phyloP scores from a whole-genome alignment of 306 rosid genomes.

The Medicago lupulina region DNA sequence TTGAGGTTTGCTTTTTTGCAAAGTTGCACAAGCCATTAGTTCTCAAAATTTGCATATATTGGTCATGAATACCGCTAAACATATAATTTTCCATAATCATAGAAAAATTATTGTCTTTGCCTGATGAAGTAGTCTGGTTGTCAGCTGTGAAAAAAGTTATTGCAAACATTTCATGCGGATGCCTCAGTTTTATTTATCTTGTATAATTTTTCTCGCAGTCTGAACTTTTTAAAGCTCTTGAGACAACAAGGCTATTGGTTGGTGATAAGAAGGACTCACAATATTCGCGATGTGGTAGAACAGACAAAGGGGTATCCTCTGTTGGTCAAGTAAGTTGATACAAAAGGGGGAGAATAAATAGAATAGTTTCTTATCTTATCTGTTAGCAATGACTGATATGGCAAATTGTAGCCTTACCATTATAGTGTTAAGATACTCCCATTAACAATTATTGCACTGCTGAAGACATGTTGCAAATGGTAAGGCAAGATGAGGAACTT shows the following conservation, averaged over 20 bases:
- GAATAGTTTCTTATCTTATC: too few relatives aligned
- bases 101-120: conserved; percentile 26
- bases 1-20: conserved; percentile 68
- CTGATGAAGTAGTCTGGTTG: conserved; percentile 31
- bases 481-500: conserved; percentile 18
- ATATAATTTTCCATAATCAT: conserved; percentile 37
- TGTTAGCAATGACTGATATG: not conserved
- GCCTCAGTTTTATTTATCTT: conserved; percentile 36
- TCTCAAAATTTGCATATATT: conserved; percentile 37
- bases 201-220: conserved; percentile 61
- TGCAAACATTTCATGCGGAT: not conserved
- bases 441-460: conserved; percentile 11
- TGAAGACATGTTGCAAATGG: not conserved
- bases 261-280: conserved; percentile 85
- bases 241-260: conserved; percentile 73
- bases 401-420: conserved; percentile 30
- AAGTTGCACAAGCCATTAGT: conserved; percentile 19
- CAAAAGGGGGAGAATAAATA: not conserved
- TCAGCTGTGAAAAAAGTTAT: conserved; percentile 14
- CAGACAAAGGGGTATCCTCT: conserved; percentile 95
- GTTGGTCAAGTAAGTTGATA: conserved; percentile 87
- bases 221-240: conserved; percentile 81
- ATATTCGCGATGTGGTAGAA: conserved; percentile 97
- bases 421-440: conserved; percentile 12
- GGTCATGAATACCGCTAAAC: conserved; percentile 24